phyloP scores from a whole-genome alignment of 208 protist species.

The Acanthamoeba lenticulata region DNA sequence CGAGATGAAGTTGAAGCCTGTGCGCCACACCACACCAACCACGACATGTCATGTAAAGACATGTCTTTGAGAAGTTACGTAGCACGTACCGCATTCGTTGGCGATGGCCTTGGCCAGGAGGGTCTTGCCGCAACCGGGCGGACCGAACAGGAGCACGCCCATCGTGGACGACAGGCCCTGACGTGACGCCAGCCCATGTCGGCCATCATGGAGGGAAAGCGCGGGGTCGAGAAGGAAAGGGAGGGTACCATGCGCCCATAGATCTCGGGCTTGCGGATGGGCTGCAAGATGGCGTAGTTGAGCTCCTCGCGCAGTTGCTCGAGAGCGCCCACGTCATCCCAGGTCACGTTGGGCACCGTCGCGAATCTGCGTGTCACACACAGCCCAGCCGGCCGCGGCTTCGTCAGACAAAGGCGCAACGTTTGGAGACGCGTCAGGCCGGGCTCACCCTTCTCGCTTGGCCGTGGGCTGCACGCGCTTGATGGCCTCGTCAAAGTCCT shows the following conservation, averaged over 20 bases:
- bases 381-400: no score
- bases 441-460: conserved; percentile 95
- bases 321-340: conserved; percentile 97
- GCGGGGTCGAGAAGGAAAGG: background rate
- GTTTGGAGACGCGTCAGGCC: background rate
- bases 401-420: background rate
- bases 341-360: conserved; percentile 97
- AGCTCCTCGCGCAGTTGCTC: conserved; percentile 93
- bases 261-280: conserved; percentile 92
- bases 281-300: conserved; percentile 91
- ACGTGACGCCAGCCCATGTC: background rate
- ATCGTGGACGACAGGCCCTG: background rate
- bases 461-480: conserved; percentile 97
- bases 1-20: conserved; percentile 98
- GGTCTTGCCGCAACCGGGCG: conserved; percentile 97
- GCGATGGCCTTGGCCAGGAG: conserved; percentile 89
- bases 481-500: conserved; percentile 89
- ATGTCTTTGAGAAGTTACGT: background rate
- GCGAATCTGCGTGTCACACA: conserved; percentile 69
- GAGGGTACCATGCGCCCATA: conserved; percentile 81
- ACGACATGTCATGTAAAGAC: conserved; percentile 79
- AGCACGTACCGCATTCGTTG: conserved; percentile 73
- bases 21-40: conserved; percentile 95
- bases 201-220: background rate
- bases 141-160: conserved; percentile 97